phyloP scores from a whole-genome alignment of 1,284 basidiomycete species.

The Cutaneotrichosporon sp. region DNA sequence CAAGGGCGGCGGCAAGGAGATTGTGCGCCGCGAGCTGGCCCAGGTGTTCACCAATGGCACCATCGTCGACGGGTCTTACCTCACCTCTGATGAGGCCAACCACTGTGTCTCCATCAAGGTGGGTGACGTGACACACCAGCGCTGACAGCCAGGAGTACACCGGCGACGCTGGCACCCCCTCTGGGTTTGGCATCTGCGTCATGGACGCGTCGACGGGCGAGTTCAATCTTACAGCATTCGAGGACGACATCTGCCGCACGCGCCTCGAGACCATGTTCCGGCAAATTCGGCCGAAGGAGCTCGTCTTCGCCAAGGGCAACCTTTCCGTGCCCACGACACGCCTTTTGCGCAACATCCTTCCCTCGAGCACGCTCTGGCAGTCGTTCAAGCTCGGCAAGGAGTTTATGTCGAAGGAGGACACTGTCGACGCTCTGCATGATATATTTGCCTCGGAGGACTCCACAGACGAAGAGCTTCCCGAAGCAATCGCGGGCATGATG shows the following conservation, averaged over 20 bases:
- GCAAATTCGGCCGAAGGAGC: slow-evolving; percentile 89
- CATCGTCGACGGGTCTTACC: slow-evolving; percentile 84
- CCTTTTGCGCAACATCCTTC: slow-evolving; percentile 75
- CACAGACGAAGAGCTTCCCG: slow-evolving; percentile 61
- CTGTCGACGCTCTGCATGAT: slow-evolving; percentile 67
- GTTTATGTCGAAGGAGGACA: slow-evolving; percentile 72
- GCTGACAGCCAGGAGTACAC: slow-evolving; percentile 39
- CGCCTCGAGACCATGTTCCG: slow-evolving; percentile 91
- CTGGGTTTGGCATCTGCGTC: slow-evolving; percentile 84
- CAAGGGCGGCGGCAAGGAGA: slow-evolving; percentile 58
- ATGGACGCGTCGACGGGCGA: slow-evolving; percentile 95
- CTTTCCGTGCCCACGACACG: slow-evolving; percentile 78
- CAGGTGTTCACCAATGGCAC: slow-evolving; percentile 98
- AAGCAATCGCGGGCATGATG: slow-evolving; percentile 71
- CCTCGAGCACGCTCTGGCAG: slow-evolving; percentile 81
- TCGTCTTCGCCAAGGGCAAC: slow-evolving; percentile 88
- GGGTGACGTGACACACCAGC: slow-evolving; percentile 11
- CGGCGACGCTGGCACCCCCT: slow-evolving; percentile 31
- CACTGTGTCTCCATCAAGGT: slow-evolving; percentile 91
- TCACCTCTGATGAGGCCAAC: slow-evolving; percentile 90
- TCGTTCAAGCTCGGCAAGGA: slow-evolving; percentile 69
- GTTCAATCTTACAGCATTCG: slow-evolving; percentile 87
- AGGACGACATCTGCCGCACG: slow-evolving; percentile 90
- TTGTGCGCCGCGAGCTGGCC: slow-evolving; percentile 84
- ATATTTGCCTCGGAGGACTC: slow-evolving; percentile 62